A percentile compares a stretch with the other conserved stretches of the same genome.
Conservation (phyloP, 139 green algal species). For the Prasinococcaceae sp. region DNA sequence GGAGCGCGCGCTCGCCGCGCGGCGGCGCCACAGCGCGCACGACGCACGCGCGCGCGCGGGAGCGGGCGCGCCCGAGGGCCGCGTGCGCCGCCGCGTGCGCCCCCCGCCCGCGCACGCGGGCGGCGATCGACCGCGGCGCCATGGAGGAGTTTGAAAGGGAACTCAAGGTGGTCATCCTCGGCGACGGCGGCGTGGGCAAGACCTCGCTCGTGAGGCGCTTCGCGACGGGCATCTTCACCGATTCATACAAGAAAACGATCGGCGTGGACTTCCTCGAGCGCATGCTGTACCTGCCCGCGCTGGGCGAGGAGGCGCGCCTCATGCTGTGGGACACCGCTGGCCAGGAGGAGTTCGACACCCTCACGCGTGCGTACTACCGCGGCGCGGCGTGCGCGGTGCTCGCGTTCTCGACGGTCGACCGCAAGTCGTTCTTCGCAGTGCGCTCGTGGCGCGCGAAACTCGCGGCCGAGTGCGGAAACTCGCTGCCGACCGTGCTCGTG, state of each 20-base stretch:
- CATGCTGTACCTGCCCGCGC: slow-evolving; percentile 32
- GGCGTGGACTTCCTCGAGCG: slow-evolving; percentile 70
- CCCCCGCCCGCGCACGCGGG: too few species aligned
- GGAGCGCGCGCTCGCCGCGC: too few species aligned
- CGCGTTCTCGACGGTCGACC: slow-evolving; percentile 54
- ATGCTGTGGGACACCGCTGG: slow-evolving; percentile 68
- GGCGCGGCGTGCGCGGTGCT: slow-evolving; percentile 44
- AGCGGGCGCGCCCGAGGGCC: too few species aligned
- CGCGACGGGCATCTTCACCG: slow-evolving; percentile 41
- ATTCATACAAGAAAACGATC: slow-evolving; percentile 68
- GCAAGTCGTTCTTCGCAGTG: slow-evolving; percentile 49
- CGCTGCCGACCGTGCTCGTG: slow-evolving; percentile 48
- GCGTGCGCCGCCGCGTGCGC: too few species aligned
- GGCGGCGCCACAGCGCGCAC: too few species aligned
- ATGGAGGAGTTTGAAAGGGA: too few species aligned
- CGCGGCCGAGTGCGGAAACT: slow-evolving; percentile 31
- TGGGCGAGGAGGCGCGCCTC: slow-evolving; percentile 51
- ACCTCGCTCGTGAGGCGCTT: slow-evolving; percentile 56
- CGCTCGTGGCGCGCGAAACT: slow-evolving; percentile 45
- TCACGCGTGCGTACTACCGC: slow-evolving; percentile 55
- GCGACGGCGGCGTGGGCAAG: slow-evolving; percentile 59
- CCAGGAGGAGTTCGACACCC: slow-evolving; percentile 62
- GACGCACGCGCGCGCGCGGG: too few species aligned
- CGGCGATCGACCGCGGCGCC: too few species aligned
- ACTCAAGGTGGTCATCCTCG: slow-evolving; percentile 54